phyloP scores from a whole-genome alignment of 768 basidiomycete species.

The Boletellus ananas region DNA sequence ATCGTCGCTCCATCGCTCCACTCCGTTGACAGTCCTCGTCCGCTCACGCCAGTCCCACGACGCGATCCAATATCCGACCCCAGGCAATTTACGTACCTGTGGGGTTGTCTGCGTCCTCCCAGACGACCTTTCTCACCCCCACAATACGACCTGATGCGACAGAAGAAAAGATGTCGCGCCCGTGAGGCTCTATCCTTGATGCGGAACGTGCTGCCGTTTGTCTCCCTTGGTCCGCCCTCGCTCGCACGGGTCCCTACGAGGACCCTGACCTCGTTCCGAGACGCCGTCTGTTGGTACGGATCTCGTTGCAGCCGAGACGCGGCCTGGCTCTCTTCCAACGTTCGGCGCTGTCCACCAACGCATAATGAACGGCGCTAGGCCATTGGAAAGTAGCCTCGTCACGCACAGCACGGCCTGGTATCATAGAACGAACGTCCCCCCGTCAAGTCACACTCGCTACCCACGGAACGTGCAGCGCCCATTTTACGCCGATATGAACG shows the following conservation, averaged over 20 bases:
- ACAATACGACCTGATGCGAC: not conserved
- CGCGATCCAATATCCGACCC: not conserved
- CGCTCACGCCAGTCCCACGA: too few relatives aligned
- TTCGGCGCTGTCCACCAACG: not conserved
- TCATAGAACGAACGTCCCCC: too few relatives aligned
- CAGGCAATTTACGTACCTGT: conserved; percentile 12
- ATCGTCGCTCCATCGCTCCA: not conserved
- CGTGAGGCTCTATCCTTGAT: conserved; percentile 6
- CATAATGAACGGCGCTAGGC: not conserved
- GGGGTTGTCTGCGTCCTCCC: not conserved
- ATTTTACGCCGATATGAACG: conserved; percentile 4
- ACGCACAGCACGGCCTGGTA: conserved; percentile 5
- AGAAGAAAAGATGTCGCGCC: not conserved
- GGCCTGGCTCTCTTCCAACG: not conserved
- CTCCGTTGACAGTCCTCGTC: not conserved
- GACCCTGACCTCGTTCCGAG: conserved; percentile 17
- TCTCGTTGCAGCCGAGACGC: conserved; percentile 6
- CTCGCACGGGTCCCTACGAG: conserved; percentile 9
- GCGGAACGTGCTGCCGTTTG: conserved; percentile 7
- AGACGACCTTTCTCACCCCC: conserved; percentile 8
- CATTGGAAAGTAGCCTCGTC: not conserved
- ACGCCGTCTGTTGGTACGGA: not conserved
- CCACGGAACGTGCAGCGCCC: not conserved
- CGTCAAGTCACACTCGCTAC: not conserved
- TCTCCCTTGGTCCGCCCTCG: not conserved